Conservation (phyloP, 2,329 filamentous ascomycete species). For the Madurella mycetomatis region DNA sequence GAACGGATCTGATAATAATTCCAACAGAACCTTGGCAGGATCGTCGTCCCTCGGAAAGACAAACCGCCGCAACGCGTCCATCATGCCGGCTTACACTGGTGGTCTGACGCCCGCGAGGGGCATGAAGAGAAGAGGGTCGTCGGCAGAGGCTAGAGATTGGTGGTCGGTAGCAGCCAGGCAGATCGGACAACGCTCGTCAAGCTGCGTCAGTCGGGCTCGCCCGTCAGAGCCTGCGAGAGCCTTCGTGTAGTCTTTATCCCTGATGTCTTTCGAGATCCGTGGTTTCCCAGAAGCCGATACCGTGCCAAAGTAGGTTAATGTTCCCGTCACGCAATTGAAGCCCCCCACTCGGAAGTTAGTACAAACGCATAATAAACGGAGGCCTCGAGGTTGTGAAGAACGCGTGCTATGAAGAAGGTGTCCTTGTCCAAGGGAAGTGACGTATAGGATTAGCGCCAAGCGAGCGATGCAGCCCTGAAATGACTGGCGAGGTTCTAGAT, state of each 20-base stretch:
- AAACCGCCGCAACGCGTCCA: constrained; percentile 10
- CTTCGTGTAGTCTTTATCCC: not conserved
- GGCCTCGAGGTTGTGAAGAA: too few relatives aligned
- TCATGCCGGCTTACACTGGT: not conserved
- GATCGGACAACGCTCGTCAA: too few relatives aligned
- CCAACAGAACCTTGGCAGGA: constrained; percentile 20
- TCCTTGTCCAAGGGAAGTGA: not conserved
- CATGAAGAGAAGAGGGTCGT: constrained; percentile 9
- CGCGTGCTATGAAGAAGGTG: not conserved
- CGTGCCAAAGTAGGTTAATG: not conserved
- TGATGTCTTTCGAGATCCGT: not conserved
- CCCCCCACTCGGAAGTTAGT: too few relatives aligned
- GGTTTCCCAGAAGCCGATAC: not conserved
- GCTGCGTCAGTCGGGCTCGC: not conserved
- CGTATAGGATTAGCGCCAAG: not conserved
- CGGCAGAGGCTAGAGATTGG: not conserved
- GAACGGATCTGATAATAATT: constrained; percentile 50
- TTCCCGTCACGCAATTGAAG: too few relatives aligned
- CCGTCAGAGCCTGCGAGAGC: not conserved
- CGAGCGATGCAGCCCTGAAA: not conserved
- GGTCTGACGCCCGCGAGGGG: constrained; percentile 12
- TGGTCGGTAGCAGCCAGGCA: not conserved
- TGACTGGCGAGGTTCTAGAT: constrained; percentile 5
- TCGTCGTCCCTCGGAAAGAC: constrained; percentile 12
- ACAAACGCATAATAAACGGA: too few relatives aligned